These are phyloP conservation scores for Persicaria tinctoria DNA, from an alignment of 148 eudicot species.

Conservation along the genomic window DNA sequence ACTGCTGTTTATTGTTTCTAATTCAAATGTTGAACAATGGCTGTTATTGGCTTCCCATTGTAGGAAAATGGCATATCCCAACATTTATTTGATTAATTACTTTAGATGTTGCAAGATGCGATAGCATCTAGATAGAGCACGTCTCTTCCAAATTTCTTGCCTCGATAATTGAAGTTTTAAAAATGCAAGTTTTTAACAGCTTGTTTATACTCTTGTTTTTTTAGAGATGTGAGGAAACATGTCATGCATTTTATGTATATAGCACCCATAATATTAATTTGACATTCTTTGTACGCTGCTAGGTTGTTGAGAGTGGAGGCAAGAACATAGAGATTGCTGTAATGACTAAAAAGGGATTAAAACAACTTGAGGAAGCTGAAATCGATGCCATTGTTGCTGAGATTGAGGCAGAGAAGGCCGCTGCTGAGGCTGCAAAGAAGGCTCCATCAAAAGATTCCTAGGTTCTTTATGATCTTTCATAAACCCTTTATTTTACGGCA, in stretches of 20 bases:
- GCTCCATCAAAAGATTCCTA: neutral
- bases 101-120: no score
- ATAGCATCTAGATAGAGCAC: no score
- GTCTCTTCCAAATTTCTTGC: no score
- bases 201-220: no score
- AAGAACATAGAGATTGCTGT: constrained; percentile 97
- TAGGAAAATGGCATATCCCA: no score
- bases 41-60: no score
- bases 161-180: no score
- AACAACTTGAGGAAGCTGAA: neutral
- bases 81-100: no score
- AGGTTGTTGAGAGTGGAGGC: constrained; percentile 99
- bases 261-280: neutral
- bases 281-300: neutral
- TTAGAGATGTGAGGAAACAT: neutral
- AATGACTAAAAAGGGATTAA: constrained; percentile 21
- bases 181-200: no score
- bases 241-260: neutral
- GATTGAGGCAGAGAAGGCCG: neutral
- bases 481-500: no score
- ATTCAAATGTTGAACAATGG: no score
- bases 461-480: constrained; percentile 9
- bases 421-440: constrained; percentile 3
- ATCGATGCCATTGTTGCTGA: constrained; percentile 3
- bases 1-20: no score